Evolutionary conservation across 1,284 basidiomycete genomes (phyloP).

Genomic region (Pseudozyma thailandica): DNA sequence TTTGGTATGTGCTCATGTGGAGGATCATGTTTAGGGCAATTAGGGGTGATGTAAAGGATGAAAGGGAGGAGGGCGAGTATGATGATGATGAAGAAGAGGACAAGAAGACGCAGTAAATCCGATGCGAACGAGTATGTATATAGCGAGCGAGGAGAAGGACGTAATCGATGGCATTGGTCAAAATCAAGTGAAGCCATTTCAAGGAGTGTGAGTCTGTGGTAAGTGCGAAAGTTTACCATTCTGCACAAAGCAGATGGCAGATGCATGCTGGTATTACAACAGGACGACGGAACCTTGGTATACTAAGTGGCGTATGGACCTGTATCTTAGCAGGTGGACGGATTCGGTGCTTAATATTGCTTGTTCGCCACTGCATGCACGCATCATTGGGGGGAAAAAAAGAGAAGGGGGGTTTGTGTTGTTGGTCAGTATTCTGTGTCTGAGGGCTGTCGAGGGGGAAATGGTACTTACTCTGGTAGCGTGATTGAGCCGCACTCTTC

Average conservation of each 20-base stretch:
- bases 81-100: conserved; percentile 55
- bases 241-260: neutral
- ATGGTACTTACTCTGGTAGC: conserved; percentile 50
- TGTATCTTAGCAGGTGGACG: conserved; percentile 62
- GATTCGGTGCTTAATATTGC: conserved; percentile 47
- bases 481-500: conserved; percentile 56
- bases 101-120: conserved; percentile 42
- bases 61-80: conserved; percentile 63
- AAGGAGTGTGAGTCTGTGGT: too few relatives aligned
- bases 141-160: too few relatives aligned
- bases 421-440: neutral
- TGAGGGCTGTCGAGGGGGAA: neutral
- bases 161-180: too few relatives aligned
- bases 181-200: too few relatives aligned
- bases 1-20: conserved; percentile 67
- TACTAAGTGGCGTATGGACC: conserved; percentile 53
- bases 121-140: neutral
- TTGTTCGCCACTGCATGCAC: conserved; percentile 36
- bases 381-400: neutral
- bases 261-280: conserved; percentile 25
- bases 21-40: conserved; percentile 58
- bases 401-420: too few relatives aligned
- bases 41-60: conserved; percentile 51
- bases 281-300: conserved; percentile 52
- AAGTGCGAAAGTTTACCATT: too few relatives aligned